phyloP scores from a whole-genome alignment of 768 basidiomycete genomes.

The Lentinula guzmanii region DNA sequence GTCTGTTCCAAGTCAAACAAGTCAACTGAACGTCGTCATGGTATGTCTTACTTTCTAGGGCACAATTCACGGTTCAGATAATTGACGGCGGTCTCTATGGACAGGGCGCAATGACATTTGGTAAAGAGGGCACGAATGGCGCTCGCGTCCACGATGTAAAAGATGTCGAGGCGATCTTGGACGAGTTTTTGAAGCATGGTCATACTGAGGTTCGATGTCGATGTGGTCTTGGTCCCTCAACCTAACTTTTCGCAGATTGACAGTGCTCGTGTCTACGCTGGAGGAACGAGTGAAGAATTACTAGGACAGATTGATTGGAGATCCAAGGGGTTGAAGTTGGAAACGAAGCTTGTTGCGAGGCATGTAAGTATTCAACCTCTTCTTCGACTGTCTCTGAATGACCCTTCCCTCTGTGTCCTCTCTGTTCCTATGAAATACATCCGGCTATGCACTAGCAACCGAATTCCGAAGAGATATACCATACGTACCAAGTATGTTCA shows the following conservation, averaged over 20 bases:
- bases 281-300: conserved; percentile 19
- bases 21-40: no score
- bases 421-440: background rate
- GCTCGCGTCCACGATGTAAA: conserved; percentile 43
- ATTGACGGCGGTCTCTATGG: background rate
- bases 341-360: conserved; percentile 41
- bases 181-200: conserved; percentile 48
- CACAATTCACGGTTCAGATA: no score
- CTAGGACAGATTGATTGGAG: conserved; percentile 36
- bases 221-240: no score
- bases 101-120: conserved; percentile 53
- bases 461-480: background rate
- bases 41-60: no score
- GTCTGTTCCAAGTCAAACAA: no score
- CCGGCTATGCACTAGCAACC: background rate
- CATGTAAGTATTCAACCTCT: conserved; percentile 8
- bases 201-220: conserved; percentile 24
- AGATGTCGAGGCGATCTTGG: conserved; percentile 46
- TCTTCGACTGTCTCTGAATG: background rate
- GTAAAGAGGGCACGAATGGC: conserved; percentile 39
- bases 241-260: background rate
- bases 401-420: background rate
- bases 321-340: conserved; percentile 33
- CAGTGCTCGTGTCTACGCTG: conserved; percentile 7
- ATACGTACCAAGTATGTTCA: background rate